Conservation (phyloP, 441 rosid species). For the Macaranga tanarius region DNA sequence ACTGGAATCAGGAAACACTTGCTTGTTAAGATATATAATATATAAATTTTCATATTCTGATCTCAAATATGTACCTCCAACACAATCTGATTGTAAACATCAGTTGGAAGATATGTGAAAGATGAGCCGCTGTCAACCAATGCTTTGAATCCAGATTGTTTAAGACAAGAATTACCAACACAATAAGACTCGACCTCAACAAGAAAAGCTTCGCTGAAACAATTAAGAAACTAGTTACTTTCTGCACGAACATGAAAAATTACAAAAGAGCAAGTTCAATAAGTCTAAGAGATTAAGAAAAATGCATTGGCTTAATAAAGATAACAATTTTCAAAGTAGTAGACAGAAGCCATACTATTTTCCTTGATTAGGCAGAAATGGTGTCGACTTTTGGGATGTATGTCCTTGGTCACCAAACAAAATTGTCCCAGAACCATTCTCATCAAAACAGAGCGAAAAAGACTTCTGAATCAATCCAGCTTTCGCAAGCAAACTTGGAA, state of each 20-base stretch:
- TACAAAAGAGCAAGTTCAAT: not conserved
- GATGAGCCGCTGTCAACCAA: slow-evolving; percentile 45
- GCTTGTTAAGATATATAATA: not conserved
- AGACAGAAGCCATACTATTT: slow-evolving; percentile 27
- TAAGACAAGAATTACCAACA: slow-evolving; percentile 38
- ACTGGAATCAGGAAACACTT: slow-evolving; percentile 25
- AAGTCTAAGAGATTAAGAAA: not conserved
- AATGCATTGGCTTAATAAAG: not conserved
- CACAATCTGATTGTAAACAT: slow-evolving; percentile 28
- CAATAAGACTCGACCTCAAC: slow-evolving; percentile 35
- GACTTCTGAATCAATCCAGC: slow-evolving; percentile 51
- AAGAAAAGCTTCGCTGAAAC: slow-evolving; percentile 31
- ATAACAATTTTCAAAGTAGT: not conserved
- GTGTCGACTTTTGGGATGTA: slow-evolving; percentile 36
- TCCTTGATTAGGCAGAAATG: slow-evolving; percentile 35
- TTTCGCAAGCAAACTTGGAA: slow-evolving; percentile 70
- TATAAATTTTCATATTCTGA: not conserved
- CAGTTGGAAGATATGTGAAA: slow-evolving; percentile 38
- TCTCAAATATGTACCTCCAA: slow-evolving; percentile 28
- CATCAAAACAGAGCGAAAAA: slow-evolving; percentile 45
- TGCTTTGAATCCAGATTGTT: slow-evolving; percentile 37
- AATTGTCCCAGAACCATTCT: slow-evolving; percentile 39
- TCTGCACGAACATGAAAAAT: not conserved
- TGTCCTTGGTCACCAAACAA: slow-evolving; percentile 42
- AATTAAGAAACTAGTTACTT: slow-evolving; percentile 8